phyloP scores from a whole-genome alignment of 2,329 filamentous ascomycete species.

The Chlorencoelia australis region DNA sequence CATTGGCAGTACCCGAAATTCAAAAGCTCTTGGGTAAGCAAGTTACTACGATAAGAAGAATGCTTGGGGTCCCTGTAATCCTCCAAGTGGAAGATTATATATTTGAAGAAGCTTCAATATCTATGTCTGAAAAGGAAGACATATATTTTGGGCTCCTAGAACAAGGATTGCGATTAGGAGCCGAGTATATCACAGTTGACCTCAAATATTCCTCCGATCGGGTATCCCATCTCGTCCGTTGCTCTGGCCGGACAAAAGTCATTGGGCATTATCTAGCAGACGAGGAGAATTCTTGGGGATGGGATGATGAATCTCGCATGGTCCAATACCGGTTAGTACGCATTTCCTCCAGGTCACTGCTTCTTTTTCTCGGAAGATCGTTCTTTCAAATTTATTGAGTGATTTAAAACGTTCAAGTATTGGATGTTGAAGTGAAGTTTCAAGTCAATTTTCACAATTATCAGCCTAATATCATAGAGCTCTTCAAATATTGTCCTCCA shows the following conservation, averaged over 20 bases:
- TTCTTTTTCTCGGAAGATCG: too few species aligned
- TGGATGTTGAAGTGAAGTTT: too few species aligned
- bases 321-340: slow-evolving; percentile 40
- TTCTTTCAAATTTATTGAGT: too few species aligned
- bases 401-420: too few species aligned
- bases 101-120: slow-evolving; percentile 18
- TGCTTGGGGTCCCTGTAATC: slow-evolving; percentile 45
- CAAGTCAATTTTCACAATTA: too few species aligned
- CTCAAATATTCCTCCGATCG: slow-evolving; percentile 40
- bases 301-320: slow-evolving; percentile 39
- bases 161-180: slow-evolving; percentile 54
- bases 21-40: slow-evolving; percentile 42
- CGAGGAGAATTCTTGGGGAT: slow-evolving; percentile 29
- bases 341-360: too few species aligned
- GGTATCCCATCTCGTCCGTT: slow-evolving; percentile 35
- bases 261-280: slow-evolving; percentile 39
- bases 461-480: too few species aligned
- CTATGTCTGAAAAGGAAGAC: slow-evolving; percentile 18
- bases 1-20: slow-evolving; percentile 39
- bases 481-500: too few species aligned
- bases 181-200: slow-evolving; percentile 56
- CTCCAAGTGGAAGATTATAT: slow-evolving; percentile 43
- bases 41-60: slow-evolving; percentile 46
- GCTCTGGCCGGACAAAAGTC: slow-evolving; percentile 41
- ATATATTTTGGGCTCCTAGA: slow-evolving; percentile 48